A percentile compares a stretch with the other conserved stretches of the same genome.
Evolutionary conservation across 2,329 filamentous ascomycete species (phyloP).

Genomic region (Arthrocladium fulminans): DNA sequence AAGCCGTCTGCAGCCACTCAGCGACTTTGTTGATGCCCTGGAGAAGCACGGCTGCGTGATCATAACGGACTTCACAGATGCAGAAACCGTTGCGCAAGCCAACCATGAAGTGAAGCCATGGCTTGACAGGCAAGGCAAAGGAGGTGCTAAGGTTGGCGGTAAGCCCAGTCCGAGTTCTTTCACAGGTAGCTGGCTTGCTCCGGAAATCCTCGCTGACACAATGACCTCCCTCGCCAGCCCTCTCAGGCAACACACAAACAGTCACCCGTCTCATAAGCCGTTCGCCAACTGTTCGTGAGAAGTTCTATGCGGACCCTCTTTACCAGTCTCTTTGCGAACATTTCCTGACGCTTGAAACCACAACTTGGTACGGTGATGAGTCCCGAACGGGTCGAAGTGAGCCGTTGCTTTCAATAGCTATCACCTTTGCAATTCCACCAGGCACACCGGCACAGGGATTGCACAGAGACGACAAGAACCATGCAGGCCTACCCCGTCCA

Average conservation of each 20-base stretch:
- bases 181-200: too few relatives aligned
- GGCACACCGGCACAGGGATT: slow-evolving; percentile 28
- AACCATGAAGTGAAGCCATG: slow-evolving; percentile 23
- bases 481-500: too few relatives aligned
- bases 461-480: slow-evolving; percentile 33
- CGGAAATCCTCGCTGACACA: too few relatives aligned
- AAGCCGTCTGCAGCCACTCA: not conserved
- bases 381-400: slow-evolving; percentile 25
- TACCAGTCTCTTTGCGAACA: slow-evolving; percentile 22
- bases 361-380: slow-evolving; percentile 26
- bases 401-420: slow-evolving; percentile 30
- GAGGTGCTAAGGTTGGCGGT: slow-evolving; percentile 1
- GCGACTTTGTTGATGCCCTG: slow-evolving; percentile 25
- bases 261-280: slow-evolving; percentile 28
- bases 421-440: slow-evolving; percentile 30
- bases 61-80: slow-evolving; percentile 26
- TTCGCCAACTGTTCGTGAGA: slow-evolving; percentile 29
- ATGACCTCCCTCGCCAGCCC: not conserved
- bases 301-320: slow-evolving; percentile 27
- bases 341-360: slow-evolving; percentile 28
- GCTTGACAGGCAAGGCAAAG: slow-evolving; percentile 13
- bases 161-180: too few relatives aligned
- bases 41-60: slow-evolving; percentile 28
- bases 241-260: slow-evolving; percentile 11
- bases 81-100: slow-evolving; percentile 22